Percentiles rank a stretch among this genome's conserved stretches.
Evolutionary conservation across 306 rosid genomes (phyloP).

Genomic region (Corylus avellana): DNA sequence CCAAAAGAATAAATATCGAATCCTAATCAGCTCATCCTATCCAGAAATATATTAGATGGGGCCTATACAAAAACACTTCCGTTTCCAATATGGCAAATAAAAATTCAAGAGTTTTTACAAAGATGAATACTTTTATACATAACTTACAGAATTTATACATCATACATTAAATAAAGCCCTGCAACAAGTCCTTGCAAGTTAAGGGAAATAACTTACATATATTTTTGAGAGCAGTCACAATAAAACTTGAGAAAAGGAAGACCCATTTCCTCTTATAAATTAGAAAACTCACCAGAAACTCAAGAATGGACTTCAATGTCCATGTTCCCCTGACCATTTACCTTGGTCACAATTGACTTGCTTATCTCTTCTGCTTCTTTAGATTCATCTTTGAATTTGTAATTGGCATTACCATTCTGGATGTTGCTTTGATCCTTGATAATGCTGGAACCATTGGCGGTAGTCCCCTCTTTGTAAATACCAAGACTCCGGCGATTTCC

Average conservation of each 20-base stretch:
- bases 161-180: constrained; percentile 56
- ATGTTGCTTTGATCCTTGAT: constrained; percentile 34
- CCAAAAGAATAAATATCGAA: neutral
- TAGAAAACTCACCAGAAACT: constrained; percentile 47
- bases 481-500: constrained; percentile 41
- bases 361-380: constrained; percentile 38
- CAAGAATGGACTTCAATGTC: constrained; percentile 42
- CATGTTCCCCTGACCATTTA: constrained; percentile 51
- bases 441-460: constrained; percentile 13
- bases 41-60: neutral
- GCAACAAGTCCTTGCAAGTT: constrained; percentile 53
- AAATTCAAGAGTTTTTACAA: neutral
- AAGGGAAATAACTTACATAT: constrained; percentile 47
- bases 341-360: constrained; percentile 21
- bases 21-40: neutral
- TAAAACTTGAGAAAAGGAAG: constrained; percentile 36
- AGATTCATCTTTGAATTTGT: constrained; percentile 38
- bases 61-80: neutral
- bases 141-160: constrained; percentile 66
- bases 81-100: constrained; percentile 3
- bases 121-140: constrained; percentile 34
- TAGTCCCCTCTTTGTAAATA: constrained; percentile 31
- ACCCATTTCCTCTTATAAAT: constrained; percentile 46
- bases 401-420: constrained; percentile 29
- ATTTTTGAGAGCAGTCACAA: constrained; percentile 33